A percentile compares a stretch with the other conserved stretches of the same genome.
phyloP scores from a whole-genome alignment of 2,329 filamentous ascomycete species.

The Alternaria sp. region DNA sequence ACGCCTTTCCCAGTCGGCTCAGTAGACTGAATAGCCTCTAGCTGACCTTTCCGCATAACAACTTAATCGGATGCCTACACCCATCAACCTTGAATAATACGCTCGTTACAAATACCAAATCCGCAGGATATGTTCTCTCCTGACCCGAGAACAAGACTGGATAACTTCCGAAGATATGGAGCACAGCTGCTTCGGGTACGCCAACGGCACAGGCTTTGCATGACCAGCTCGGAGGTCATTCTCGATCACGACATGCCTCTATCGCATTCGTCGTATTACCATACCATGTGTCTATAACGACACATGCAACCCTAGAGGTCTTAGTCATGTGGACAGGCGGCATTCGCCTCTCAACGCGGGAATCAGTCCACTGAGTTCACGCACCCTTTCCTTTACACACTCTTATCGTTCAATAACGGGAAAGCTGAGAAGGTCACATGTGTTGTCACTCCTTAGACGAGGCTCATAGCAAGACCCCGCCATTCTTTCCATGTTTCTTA shows the following conservation, averaged over 20 bases:
- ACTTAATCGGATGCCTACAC: neutral
- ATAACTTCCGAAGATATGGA: neutral
- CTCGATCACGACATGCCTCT: neutral
- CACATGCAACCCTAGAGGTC: neutral
- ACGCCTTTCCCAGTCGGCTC: slow-evolving; percentile 41
- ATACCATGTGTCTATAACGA: neutral
- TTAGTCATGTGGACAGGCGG: neutral
- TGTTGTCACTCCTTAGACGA: neutral
- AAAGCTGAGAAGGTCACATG: neutral
- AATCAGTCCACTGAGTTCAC: neutral
- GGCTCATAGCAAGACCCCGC: neutral
- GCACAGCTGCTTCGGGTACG: neutral
- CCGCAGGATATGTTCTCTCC: neutral
- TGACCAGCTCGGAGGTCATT: neutral
- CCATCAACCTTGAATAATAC: neutral
- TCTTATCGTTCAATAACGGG: neutral
- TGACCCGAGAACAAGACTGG: neutral
- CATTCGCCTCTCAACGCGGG: neutral
- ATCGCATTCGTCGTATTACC: neutral
- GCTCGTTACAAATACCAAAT: neutral
- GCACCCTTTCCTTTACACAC: neutral
- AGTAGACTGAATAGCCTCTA: neutral
- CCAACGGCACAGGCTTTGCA: neutral
- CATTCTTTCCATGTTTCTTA: neutral
- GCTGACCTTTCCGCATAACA: neutral